These are phyloP conservation scores for Komagataella phaffii DNA, from an alignment of 805 yeast genomes.

Conservation along the genomic window DNA sequence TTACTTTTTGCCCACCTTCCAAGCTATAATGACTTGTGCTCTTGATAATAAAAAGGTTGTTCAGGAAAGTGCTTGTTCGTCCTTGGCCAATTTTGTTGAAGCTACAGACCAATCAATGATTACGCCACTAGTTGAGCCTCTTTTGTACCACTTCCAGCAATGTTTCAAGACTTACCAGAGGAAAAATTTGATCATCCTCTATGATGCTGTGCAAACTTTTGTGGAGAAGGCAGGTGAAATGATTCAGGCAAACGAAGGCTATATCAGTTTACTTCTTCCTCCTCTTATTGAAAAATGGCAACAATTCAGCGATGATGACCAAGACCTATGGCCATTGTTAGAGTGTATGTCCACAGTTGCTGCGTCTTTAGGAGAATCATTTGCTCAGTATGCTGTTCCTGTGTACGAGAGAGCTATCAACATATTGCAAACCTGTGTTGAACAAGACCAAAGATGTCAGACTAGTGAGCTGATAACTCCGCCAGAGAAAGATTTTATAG, in stretches of 20 bases:
- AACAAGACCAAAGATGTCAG: slow-evolving; percentile 47
- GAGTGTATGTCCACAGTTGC: slow-evolving; percentile 92
- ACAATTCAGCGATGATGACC: slow-evolving; percentile 57
- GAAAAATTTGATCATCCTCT: slow-evolving; percentile 67
- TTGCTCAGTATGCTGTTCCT: slow-evolving; percentile 81
- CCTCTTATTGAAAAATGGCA: slow-evolving; percentile 81
- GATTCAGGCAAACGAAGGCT: slow-evolving; percentile 37
- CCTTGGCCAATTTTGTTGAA: slow-evolving; percentile 76
- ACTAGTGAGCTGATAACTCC: slow-evolving; percentile 55
- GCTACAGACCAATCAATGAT: slow-evolving; percentile 51
- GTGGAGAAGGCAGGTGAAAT: slow-evolving; percentile 61
- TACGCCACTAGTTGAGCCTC: slow-evolving; percentile 47
- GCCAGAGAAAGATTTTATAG: slow-evolving; percentile 84
- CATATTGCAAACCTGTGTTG: slow-evolving; percentile 56
- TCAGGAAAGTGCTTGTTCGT: slow-evolving; percentile 89
- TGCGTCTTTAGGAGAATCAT: slow-evolving; percentile 69
- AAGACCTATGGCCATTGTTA: slow-evolving; percentile 79
- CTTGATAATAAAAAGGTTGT: slow-evolving; percentile 81
- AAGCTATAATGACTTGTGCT: slow-evolving; percentile 61
- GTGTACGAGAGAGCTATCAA: slow-evolving; percentile 69
- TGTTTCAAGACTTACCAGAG: slow-evolving; percentile 75
- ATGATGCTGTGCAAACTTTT: slow-evolving; percentile 85
- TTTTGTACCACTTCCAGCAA: slow-evolving; percentile 54
- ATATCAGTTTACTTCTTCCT: slow-evolving; percentile 55
- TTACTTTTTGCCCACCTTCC: slow-evolving; percentile 66